Conservation (phyloP, 495 filamentous ascomycete genomes). For the Evansstolkia leycettana region DNA sequence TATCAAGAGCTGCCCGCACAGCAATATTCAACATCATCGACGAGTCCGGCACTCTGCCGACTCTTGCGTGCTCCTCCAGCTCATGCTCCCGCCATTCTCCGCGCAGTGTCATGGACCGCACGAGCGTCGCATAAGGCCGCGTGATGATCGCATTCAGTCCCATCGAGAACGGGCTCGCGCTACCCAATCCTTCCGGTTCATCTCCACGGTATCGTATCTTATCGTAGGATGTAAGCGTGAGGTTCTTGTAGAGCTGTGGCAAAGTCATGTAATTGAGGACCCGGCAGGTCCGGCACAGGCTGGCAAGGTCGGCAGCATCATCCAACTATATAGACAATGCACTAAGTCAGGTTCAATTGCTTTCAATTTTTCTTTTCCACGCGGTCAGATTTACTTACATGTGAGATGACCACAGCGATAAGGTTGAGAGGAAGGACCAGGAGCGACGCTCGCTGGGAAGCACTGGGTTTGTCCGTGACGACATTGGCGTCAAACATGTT, state of each 20-base stretch:
- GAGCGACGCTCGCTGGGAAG: conserved; percentile 13
- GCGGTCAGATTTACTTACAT: conserved; percentile 22
- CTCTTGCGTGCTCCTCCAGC: conserved; percentile 41
- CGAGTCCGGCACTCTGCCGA: conserved; percentile 48
- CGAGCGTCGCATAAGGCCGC: conserved; percentile 36
- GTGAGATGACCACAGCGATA: conserved; percentile 41
- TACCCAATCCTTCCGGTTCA: conserved; percentile 46
- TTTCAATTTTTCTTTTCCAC: no score
- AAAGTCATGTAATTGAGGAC: conserved; percentile 55
- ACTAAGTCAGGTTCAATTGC: no score
- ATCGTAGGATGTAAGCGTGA: conserved; percentile 46
- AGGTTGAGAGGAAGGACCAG: conserved; percentile 45
- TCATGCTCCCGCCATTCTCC: conserved; percentile 48
- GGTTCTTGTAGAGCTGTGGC: conserved; percentile 44
- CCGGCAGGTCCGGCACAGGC: conserved; percentile 46
- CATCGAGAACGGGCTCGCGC: conserved; percentile 50
- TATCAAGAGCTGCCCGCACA: conserved; percentile 45
- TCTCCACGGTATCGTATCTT: conserved; percentile 48
- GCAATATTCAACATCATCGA: conserved; percentile 52
- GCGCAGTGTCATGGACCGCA: conserved; percentile 39
- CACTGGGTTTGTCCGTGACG: conserved; percentile 17
- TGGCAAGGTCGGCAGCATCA: conserved; percentile 42
- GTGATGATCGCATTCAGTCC: conserved; percentile 50
- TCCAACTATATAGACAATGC: conserved; percentile 28
- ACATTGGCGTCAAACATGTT: conserved; percentile 37